phyloP scores from a whole-genome alignment of 768 basidiomycete genomes.

The Plicaturopsis crispa region DNA sequence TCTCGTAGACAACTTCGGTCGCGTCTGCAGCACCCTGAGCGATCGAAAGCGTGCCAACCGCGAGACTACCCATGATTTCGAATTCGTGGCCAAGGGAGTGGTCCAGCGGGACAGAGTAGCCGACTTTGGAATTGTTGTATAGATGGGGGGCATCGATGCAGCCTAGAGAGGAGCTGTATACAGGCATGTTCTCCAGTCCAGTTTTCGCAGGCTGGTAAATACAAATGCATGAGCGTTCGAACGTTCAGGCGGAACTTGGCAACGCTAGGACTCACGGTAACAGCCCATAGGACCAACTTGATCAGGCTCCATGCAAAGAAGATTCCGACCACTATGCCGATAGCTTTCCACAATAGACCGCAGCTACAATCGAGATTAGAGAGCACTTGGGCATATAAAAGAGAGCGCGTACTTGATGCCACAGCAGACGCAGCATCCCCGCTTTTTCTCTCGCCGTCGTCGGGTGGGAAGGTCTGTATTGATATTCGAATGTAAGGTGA shows the following conservation, averaged over 20 bases:
- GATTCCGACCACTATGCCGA: slow-evolving; percentile 39
- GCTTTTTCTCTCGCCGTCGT: slow-evolving; percentile 23
- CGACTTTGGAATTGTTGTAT: slow-evolving; percentile 31
- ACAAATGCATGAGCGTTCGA: not conserved
- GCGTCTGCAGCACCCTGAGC: slow-evolving; percentile 32
- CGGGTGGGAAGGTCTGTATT: slow-evolving; percentile 16
- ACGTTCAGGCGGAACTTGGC: not conserved
- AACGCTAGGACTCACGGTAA: slow-evolving; percentile 32
- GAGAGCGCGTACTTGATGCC: slow-evolving; percentile 32
- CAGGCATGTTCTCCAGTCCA: slow-evolving; percentile 50
- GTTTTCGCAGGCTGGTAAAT: slow-evolving; percentile 34
- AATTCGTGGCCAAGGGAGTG: slow-evolving; percentile 32
- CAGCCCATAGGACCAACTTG: slow-evolving; percentile 39
- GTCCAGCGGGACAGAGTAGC: slow-evolving; percentile 32
- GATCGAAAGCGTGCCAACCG: slow-evolving; percentile 44
- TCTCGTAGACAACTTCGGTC: slow-evolving; percentile 39
- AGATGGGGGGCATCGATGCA: slow-evolving; percentile 37
- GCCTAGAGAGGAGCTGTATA: slow-evolving; percentile 43
- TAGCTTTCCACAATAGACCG: slow-evolving; percentile 44
- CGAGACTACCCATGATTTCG: slow-evolving; percentile 38
- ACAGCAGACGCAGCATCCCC: slow-evolving; percentile 47
- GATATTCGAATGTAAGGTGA: slow-evolving; percentile 25
- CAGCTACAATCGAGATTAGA: slow-evolving; percentile 27
- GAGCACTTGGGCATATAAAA: not conserved
- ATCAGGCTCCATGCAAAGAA: slow-evolving; percentile 33